phyloP scores from a whole-genome alignment of 306 rosid genomes.

The Trichosanthes cucumerina region DNA sequence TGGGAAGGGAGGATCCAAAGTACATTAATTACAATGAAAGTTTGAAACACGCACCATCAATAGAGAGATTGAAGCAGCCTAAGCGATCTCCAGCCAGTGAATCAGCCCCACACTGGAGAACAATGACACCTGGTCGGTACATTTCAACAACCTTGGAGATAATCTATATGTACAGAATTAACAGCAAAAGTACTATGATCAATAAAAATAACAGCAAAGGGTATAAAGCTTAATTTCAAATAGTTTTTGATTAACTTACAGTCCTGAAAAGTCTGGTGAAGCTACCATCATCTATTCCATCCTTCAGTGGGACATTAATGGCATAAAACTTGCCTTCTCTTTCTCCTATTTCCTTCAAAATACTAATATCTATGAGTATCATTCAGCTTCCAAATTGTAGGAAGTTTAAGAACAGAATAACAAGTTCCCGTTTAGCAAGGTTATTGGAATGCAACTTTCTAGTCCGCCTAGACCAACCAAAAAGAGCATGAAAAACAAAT shows the following conservation, averaged over 20 bases:
- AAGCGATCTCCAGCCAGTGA: constrained; percentile 97
- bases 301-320: constrained; percentile 92
- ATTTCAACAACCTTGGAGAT: constrained; percentile 95
- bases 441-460: neutral
- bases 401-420: neutral
- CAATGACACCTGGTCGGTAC: constrained; percentile 86
- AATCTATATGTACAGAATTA: constrained; percentile 43
- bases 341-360: constrained; percentile 96
- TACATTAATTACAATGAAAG: constrained; percentile 30
- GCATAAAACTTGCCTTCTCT: constrained; percentile 97
- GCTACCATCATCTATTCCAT: constrained; percentile 97
- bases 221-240: neutral
- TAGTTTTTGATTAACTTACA: constrained; percentile 39
- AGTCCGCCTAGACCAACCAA: neutral
- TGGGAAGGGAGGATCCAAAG: constrained; percentile 12
- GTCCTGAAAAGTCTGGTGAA: constrained; percentile 91
- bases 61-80: constrained; percentile 99
- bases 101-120: constrained; percentile 99
- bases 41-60: constrained; percentile 90
- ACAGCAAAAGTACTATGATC: neutral
- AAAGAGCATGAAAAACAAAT: neutral
- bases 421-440: neutral
- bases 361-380: constrained; percentile 31
- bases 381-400: neutral
- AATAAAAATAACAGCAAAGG: constrained; percentile 16